Base-by-base conservation (phyloP, 139 green algal species). In the Raphidocelis subcapitata region DNA sequence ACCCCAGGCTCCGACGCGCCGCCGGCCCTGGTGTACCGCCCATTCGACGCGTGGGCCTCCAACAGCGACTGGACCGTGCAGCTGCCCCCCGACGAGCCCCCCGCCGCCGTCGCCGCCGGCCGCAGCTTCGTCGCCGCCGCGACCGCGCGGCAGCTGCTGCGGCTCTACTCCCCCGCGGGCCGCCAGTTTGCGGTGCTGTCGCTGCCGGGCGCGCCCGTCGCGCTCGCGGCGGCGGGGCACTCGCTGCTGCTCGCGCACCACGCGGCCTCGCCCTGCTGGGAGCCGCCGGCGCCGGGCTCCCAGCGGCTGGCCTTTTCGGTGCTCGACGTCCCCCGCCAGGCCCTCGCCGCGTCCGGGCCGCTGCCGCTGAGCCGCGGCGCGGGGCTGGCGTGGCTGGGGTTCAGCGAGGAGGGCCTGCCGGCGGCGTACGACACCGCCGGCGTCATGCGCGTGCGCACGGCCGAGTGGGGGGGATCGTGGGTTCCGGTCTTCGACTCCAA, bases 371-470 rank as follows among this genome's bases (percentile, higher is more conserved):
- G 65, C 24, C 79, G 77, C 0, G 75, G 73, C 8, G 63, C 83
- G 3, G 76, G 64, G 4, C 77, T 97, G 32, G 68, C 82, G 24
- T 97, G 92, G 92, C 74, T 97, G 51, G 91, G 83, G 31, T 94
- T 93, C 82, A 88, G 68, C 52, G 86, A 93, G 51, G 85, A 89
- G 51, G 85, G 86, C 1, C 56, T 85, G 37, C 79, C 93, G 15
- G 82, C 84, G 2, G 61, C 84, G 16, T 84, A 82, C 32, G 92
- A 97, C 73, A 85, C 71, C 31, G 54, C 85, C 37, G 92, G 87
- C 0, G 72, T 69, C 16, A 31, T 76, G 23, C 49, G 61, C 44
- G 5, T 76, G 46, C 44, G 77, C 10, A 75, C n/a, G 15, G 57
- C 52, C 18, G 76, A 90, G 5, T 96, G 86, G 74, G 92, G 89